Percentiles rank a stretch among this genome's conserved stretches.
These are phyloP conservation scores for Cotoneaster glaucophyllus DNA, from an alignment of 306 rosid genomes.

Conservation along the genomic window DNA sequence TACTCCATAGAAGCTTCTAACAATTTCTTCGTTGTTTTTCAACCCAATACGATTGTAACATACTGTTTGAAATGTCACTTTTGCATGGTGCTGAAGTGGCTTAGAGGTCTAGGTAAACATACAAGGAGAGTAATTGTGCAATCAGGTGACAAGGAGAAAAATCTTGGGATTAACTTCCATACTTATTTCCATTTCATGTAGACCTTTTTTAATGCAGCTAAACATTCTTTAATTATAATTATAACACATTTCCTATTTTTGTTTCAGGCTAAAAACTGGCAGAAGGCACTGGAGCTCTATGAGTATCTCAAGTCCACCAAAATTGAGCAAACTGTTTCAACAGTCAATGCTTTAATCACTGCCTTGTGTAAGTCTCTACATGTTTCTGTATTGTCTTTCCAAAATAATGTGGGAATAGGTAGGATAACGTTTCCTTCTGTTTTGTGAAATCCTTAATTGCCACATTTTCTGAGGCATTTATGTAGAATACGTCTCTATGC, in stretches of 20 bases:
- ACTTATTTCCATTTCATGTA: not conserved
- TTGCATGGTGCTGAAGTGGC: not conserved
- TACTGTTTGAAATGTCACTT: not conserved
- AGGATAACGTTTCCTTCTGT: not conserved
- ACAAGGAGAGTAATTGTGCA: not conserved
- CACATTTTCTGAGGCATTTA: not conserved
- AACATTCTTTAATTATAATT: conserved; percentile 2
- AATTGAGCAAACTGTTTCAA: conserved; percentile 58
- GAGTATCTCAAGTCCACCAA: conserved; percentile 66
- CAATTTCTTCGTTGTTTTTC: not conserved
- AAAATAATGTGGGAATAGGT: not conserved
- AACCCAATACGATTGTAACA: not conserved
- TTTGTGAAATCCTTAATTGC: not conserved
- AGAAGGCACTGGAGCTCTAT: conserved; percentile 73
- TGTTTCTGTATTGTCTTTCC: not conserved
- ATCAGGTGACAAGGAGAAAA: conserved; percentile 1
- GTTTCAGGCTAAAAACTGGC: conserved; percentile 83
- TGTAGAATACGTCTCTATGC: not conserved
- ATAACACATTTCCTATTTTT: conserved; percentile 22
- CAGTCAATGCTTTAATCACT: conserved; percentile 86
- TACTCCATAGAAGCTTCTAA: not conserved
- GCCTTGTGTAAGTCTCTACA: conserved; percentile 68
- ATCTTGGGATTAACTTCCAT: not conserved
- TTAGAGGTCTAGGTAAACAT: not conserved
- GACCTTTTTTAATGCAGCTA: conserved; percentile 5